phyloP scores from a whole-genome alignment of 257 asterid species.

The Striga asiatica region DNA sequence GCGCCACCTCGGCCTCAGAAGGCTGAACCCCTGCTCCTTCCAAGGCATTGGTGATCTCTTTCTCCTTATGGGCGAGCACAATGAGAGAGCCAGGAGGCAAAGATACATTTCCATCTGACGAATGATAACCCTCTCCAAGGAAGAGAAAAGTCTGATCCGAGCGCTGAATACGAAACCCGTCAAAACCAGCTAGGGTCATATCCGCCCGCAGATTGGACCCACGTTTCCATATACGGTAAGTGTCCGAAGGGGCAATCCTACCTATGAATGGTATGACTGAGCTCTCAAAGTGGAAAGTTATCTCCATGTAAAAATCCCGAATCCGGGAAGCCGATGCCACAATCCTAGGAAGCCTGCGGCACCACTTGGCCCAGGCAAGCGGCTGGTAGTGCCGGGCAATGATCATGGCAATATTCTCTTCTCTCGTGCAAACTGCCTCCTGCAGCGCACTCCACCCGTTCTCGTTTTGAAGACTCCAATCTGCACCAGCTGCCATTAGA shows the following conservation, averaged over 20 bases:
- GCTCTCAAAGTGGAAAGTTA: constrained; percentile 94
- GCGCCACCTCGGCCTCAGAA: constrained; percentile 94
- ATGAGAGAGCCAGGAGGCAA: constrained; percentile 92
- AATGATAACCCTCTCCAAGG: constrained; percentile 80
- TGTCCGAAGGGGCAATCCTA: constrained; percentile 96
- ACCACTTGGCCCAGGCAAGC: constrained; percentile 99
- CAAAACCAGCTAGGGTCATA: constrained; percentile 99
- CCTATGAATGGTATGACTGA: constrained; percentile 95
- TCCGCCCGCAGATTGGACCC: constrained; percentile 98
- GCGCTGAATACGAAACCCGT: constrained; percentile 94
- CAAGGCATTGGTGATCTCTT: constrained; percentile 86
- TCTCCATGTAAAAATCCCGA: constrained; percentile 97
- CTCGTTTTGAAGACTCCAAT: constrained; percentile 99
- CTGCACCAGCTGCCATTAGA: constrained; percentile 97
- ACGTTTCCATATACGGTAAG: constrained; percentile 93
- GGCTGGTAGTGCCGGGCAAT: constrained; percentile 96
- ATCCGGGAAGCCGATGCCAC: constrained; percentile 81
- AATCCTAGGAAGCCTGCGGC: constrained; percentile 97
- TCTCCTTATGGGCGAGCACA: constrained; percentile 89
- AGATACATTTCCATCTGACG: constrained; percentile 54
- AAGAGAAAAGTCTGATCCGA: constrained; percentile 95
- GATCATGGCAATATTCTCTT: constrained; percentile 89
- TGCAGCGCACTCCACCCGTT: constrained; percentile 99
- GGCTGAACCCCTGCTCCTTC: constrained; percentile 98
- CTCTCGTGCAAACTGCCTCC: constrained; percentile 98